Evolutionary conservation across 2,329 filamentous ascomycete species (phyloP).

Genomic region (Huntiella moniliformis): DNA sequence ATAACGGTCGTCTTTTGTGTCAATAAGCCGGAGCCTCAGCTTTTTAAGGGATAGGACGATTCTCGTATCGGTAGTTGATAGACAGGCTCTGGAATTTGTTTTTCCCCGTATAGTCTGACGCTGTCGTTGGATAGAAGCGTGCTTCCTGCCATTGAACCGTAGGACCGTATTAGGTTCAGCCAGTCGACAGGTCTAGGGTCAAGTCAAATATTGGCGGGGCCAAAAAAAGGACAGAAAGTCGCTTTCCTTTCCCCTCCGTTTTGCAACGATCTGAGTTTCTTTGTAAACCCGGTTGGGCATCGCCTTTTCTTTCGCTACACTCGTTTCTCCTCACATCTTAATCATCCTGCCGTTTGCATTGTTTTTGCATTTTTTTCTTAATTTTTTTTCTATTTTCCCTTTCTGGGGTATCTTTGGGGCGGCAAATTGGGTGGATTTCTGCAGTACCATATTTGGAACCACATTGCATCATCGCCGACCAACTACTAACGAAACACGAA

Average conservation of each 20-base stretch:
- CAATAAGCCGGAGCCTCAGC: no score
- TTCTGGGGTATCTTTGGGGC: no score
- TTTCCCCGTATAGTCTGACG: no score
- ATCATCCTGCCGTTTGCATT: not conserved
- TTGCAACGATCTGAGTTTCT: not conserved
- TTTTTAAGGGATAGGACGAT: no score
- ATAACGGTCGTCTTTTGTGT: no score
- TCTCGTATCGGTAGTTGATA: no score
- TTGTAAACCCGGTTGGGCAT: not conserved
- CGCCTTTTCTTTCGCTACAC: not conserved
- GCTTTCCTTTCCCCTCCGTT: conserved; percentile 1
- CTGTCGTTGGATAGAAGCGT: no score
- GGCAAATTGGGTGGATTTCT: not conserved
- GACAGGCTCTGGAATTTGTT: no score
- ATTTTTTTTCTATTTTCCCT: not conserved
- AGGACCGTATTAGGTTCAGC: no score
- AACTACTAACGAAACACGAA: conserved; percentile 4
- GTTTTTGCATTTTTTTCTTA: not conserved
- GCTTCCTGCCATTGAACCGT: no score
- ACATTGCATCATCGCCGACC: not conserved
- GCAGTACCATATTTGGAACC: not conserved
- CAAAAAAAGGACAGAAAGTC: conserved; percentile 4
- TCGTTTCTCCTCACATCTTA: conserved; percentile 1
- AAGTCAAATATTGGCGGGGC: not conserved
- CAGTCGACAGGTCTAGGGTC: no score